A percentile compares a stretch with the other conserved stretches of the same genome.
These are phyloP conservation scores for Hypoxylon crocopeplum DNA, from an alignment of 495 filamentous ascomycete species.

Conservation along the genomic window DNA sequence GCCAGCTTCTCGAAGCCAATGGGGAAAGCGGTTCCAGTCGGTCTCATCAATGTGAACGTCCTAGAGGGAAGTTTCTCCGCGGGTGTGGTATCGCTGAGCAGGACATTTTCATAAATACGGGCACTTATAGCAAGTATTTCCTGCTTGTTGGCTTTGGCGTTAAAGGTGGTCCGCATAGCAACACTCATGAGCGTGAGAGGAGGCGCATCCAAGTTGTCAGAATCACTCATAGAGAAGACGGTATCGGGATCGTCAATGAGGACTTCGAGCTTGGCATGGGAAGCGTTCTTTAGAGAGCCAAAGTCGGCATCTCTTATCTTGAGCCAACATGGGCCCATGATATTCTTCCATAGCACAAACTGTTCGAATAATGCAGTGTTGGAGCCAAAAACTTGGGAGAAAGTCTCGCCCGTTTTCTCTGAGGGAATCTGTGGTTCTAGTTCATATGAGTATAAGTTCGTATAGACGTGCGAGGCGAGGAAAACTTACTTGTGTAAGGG, in stretches of 20 bases:
- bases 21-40: slow-evolving; percentile 75
- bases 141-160: slow-evolving; percentile 93
- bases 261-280: slow-evolving; percentile 96
- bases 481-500: slow-evolving; percentile 70
- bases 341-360: slow-evolving; percentile 96
- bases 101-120: slow-evolving; percentile 89
- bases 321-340: slow-evolving; percentile 98
- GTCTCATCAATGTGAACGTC: slow-evolving; percentile 90
- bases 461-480: neutral
- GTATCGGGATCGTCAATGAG: slow-evolving; percentile 76
- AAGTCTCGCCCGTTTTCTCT: slow-evolving; percentile 80
- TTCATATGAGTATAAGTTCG: slow-evolving; percentile 9
- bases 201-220: slow-evolving; percentile 79
- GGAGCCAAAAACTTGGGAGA: slow-evolving; percentile 91
- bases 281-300: slow-evolving; percentile 83
- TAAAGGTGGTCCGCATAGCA: slow-evolving; percentile 84
- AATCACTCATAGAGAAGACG: slow-evolving; percentile 72
- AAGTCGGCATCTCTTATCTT: slow-evolving; percentile 86
- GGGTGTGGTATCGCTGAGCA: slow-evolving; percentile 83
- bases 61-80: slow-evolving; percentile 87
- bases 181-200: slow-evolving; percentile 94
- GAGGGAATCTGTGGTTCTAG: slow-evolving; percentile 66
- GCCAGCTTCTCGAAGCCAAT: slow-evolving; percentile 81
- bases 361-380: slow-evolving; percentile 96
- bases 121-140: slow-evolving; percentile 91